Evolutionary conservation across 176 grass and related monocot species (phyloP).

Genomic region (Otatea glauca): DNA sequence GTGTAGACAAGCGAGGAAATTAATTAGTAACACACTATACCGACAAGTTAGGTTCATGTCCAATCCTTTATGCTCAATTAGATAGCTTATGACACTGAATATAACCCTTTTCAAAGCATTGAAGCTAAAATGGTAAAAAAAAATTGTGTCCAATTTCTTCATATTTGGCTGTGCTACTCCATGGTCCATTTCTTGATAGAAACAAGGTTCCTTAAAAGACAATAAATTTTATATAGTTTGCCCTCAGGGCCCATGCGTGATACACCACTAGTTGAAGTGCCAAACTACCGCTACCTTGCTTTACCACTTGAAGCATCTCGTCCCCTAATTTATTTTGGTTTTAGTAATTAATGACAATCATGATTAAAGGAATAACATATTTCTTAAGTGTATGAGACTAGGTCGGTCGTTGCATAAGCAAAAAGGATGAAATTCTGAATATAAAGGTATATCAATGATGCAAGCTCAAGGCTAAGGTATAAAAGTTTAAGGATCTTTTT

Average conservation of each 20-base stretch:
- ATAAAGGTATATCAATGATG: too few species aligned
- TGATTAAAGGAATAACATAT: too few species aligned
- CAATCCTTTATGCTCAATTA: neutral
- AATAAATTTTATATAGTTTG: too few species aligned
- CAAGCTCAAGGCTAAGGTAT: too few species aligned
- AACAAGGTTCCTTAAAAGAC: neutral
- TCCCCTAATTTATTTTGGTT: too few species aligned
- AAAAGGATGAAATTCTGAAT: too few species aligned
- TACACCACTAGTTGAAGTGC: neutral
- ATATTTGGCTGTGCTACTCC: neutral
- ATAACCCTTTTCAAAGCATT: neutral
- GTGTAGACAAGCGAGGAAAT: neutral
- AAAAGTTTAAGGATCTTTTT: too few species aligned
- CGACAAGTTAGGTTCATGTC: neutral
- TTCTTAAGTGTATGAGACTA: too few species aligned
- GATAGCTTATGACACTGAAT: neutral
- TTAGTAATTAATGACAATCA: too few species aligned
- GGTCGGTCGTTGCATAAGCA: too few species aligned
- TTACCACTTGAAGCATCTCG: too few species aligned
- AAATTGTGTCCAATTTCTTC: neutral
- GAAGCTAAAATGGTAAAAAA: neutral
- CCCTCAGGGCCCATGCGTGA: neutral
- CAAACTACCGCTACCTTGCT: neutral
- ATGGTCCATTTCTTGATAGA: neutral
- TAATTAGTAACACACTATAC: neutral